Base-by-base conservation (phyloP, 139 green algal species). In the Ettlia oleoabundans region DNA sequence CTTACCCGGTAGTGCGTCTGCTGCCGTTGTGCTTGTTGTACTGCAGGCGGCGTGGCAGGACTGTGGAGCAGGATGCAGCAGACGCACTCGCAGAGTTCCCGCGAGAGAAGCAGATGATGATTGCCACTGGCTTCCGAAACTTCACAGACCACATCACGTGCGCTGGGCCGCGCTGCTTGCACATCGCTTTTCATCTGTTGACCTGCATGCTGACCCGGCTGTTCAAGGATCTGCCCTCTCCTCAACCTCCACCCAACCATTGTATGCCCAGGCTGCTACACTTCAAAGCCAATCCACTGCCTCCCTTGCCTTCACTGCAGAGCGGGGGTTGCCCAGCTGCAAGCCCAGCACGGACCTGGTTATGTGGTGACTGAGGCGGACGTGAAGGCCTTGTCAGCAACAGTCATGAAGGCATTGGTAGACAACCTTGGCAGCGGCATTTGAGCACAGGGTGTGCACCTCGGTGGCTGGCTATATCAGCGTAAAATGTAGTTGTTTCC, bases 21-120 rank as follows among this genome's bases (percentile, higher is more conserved):
- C 10, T 65, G 55, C 55, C 15, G 55, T n/a, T 22, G 18, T 65
- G 55, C 55, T 65, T n/a, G 55, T n/a, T 61, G 42, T 43, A 2
- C 38, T 41, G 37, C 74, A 81, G 75, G 75, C 58, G 62, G 38
- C 75, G 75, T 1, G 75, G 75, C 35, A 55, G 75, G 38, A 81
- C 75, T 1, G 9, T 71, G 13, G 75, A 81, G 0, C 33, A 81
- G 58, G 75, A 81, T 0, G 41, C 58, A 21, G 38, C 58, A 4
- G 75, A 70, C 28, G 43, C 47, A 30, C 58, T 81, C 13, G 30
- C 37, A 2, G 58, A 30, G 40, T 40, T 81, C 4, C 75, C 75
- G 19, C 13, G 19, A n/a, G 35, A 81, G 38, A n/a, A 72, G 58
- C 58, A 61, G 35, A 32, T 41, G 58, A 15, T 32, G 2, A 71